These are phyloP conservation scores for Drechslerella stenobrocha DNA, from an alignment of 2,329 filamentous ascomycete genomes.

Conservation along the genomic window DNA sequence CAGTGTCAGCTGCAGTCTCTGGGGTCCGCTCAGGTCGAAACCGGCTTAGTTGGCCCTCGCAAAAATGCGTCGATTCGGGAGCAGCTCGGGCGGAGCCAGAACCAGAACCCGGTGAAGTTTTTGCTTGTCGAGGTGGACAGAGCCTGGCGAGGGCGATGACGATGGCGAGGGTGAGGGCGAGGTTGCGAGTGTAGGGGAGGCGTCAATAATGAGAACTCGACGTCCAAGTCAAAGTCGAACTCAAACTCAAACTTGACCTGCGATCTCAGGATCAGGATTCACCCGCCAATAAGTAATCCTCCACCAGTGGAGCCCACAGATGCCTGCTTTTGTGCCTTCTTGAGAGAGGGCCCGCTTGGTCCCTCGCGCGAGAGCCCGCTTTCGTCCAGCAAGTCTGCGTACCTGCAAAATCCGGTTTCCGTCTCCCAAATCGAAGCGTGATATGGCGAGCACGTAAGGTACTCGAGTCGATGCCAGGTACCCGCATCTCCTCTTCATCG, in stretches of 20 bases:
- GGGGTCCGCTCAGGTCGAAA: conserved; percentile 43
- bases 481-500: conserved; percentile 37
- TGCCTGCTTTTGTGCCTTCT: conserved; percentile 47
- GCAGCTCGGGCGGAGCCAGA: conserved; percentile 39
- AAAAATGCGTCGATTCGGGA: conserved; percentile 27
- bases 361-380: too few species aligned
- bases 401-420: conserved; percentile 53
- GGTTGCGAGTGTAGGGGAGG: conserved; percentile 21
- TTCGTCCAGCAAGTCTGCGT: conserved; percentile 26
- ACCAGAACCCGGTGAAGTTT: conserved; percentile 31
- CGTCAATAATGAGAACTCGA: too few species aligned
- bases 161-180: conserved; percentile 25
- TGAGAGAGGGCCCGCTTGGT: too few species aligned
- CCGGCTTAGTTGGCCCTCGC: conserved; percentile 29
- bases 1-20: conserved; percentile 37
- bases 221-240: too few species aligned
- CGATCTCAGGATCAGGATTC: conserved; percentile 35
- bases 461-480: conserved; percentile 48
- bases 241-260: too few species aligned
- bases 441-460: conserved; percentile 53
- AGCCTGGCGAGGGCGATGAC: too few species aligned
- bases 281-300: conserved; percentile 22
- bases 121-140: conserved; percentile 15
- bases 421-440: conserved; percentile 51
- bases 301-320: too few species aligned